Base-by-base conservation (phyloP, 1,139 yeast genomes). In the Diutina neorugosa region DNA sequence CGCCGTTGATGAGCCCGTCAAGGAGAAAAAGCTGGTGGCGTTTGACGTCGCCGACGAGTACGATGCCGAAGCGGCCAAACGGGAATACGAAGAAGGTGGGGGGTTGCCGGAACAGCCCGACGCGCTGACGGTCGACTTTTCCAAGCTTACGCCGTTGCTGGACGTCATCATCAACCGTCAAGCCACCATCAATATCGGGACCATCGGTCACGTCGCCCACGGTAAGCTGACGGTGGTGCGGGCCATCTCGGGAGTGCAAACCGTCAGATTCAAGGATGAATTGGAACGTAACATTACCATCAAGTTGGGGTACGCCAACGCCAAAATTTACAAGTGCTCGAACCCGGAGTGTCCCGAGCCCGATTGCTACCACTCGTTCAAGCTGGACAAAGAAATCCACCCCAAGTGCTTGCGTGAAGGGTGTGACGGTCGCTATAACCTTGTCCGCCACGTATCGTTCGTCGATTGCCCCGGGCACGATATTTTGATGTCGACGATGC, bases 381-480 rank as follows among this genome's bases (percentile, higher is more conserved):
- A 93, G 63, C 86, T 96, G 52, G 97, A 89, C 66, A 91, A 88
- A 70, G 98, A 93, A 73, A 86, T 93, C 61, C 81, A 82, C 66
- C 98, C 98, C 60, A 87, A 85, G 67, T 89, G 98, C 73, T 86
- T 84, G 66, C 80, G 87, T 59, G 84, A 84, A 57, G 96, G 94
- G 14, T 85, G 91, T 68, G 65, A 67, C 18, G 96, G 96, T 57
- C 87, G 96, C 67, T 91, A 90, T 71, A 80, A 81, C 64, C 78
- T 94, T 61, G 82, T 90, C 52, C 89, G 99, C 73, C 99, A 94
- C 68, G 98, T 94, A 54, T 90, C 97, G 7, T 94, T 94, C 64
- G 98, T 94, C 57, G 99, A 94, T 77, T 94, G 98, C 77, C 99
- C 99, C 56, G 99, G 98, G 69, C 99, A 94, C 87, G 99, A 94